Base-by-base conservation (phyloP, 2,329 filamentous ascomycete species). In the Cytospora mali region DNA sequence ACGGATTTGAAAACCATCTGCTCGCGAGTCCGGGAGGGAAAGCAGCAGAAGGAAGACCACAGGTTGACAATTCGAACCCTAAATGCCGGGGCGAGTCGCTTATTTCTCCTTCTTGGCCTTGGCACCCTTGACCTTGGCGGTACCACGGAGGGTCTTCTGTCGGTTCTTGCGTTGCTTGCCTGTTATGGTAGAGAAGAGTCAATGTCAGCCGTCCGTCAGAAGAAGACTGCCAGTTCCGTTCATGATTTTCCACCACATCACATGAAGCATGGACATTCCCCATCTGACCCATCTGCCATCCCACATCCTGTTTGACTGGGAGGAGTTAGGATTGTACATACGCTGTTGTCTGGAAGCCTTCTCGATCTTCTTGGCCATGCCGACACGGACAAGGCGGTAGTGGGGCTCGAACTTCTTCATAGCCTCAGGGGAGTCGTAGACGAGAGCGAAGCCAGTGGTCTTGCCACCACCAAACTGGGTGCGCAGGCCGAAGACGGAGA, bases 121-220 rank as follows among this genome's bases (percentile, higher is more conserved):
- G 79, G 89, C 89, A 80, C 93, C 93, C 92, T 97, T 97, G 86
- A 89, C 88, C 92, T 99, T 99, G 77, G 93, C 94, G 75, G 92
- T 96, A 80, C 95, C 95, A 74, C 95, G 91, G 81, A 97, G 90
- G 79, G 94, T 95, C 93, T 99, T 98, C 84, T 91, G 88, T 81
- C 94, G 89, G 92, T 99, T 99, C 92, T 99, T 99, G 86, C 95
- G 91, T 86, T 98, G 95, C 88, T 99, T 99, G 90, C 94, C 94
- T 98, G 82, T 85, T 73, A 64, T 64, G 13, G 42, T 48, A 62
- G 25, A 56, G 64, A 62, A 57, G 16, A 58, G 21, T 52, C 28
- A 46, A 46, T 7, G 42, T 46, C n/a, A 46, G 42, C 42, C 42
- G n/a, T 4, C n/a, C 42, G 42, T 46, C 35, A 39, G 33, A n/a